Base-by-base conservation (phyloP, 2,329 filamentous ascomycete species). In the Talaromyces atroroseus region DNA sequence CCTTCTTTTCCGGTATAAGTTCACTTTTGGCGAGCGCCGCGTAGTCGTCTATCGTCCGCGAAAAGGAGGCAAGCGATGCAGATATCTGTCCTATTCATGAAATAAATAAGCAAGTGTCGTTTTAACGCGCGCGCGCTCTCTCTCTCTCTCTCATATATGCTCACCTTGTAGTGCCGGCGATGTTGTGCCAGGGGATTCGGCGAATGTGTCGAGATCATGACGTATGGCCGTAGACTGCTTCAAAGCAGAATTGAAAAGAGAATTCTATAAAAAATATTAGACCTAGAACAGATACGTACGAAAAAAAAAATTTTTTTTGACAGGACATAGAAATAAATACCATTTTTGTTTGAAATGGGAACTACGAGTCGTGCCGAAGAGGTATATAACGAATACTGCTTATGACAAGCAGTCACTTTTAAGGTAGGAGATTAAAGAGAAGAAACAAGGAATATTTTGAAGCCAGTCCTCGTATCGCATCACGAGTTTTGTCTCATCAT, bases 1-100 rank as follows among this genome's bases (percentile, higher is more conserved):
- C 87, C 64, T 95, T 89, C 75, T 97, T 99, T 58, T 89, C 87
- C 4, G 88, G 82, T 56, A 95, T 92, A 32, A 96, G 84, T 73
- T 99, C 94, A 66, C 92, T 89, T 62, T 89, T 89, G 1, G 92
- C 88, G 29, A 95, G 84, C 55, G 82, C 82, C 66, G 88, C 84
- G 78, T 99, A 99, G 69, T 96, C 92, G 75, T 96, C 92, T 62
- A 99, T 81, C 0, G 90, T 95, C 59, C 94, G 90, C 48, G 88
- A 84, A 72, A 99, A 91, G 58, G 91, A 85, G 45, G 88, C 85
- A 29, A 95, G 77, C 14, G 89, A 89, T 20, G 85, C 87, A n/a
- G 87, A 87, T 61, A 90, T 83, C 72, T 90, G 88, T 68, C 87
- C 87, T 72, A 29, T 29, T 68, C 18, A 49, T 20, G 29, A 14